These are phyloP conservation scores for Canavalia ensiformis DNA, from an alignment of 306 rosid genomes.

Conservation along the genomic window DNA sequence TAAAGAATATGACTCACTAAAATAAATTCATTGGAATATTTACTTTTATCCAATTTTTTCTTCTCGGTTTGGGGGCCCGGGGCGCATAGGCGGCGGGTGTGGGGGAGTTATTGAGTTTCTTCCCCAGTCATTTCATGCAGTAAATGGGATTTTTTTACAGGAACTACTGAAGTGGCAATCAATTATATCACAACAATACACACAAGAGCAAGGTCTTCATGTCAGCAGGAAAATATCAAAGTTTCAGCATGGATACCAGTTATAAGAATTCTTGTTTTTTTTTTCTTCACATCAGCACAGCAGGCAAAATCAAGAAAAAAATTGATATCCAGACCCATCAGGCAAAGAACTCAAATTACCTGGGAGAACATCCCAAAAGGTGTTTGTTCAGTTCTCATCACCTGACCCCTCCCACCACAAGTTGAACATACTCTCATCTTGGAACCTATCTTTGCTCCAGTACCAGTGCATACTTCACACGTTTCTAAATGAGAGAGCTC, in stretches of 20 bases:
- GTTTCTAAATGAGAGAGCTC: slow-evolving; percentile 96
- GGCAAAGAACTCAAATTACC: slow-evolving; percentile 60
- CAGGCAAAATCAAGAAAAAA: slow-evolving; percentile 36
- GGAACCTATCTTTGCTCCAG: slow-evolving; percentile 87
- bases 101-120: no score
- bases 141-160: not conserved
- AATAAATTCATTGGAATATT: not conserved
- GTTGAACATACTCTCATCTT: slow-evolving; percentile 93
- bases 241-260: not conserved
- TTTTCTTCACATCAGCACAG: slow-evolving; percentile 30
- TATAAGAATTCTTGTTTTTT: not conserved
- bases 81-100: no score
- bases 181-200: slow-evolving; percentile 36
- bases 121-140: slow-evolving; percentile 28
- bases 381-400: slow-evolving; percentile 99
- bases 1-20: slow-evolving; percentile 10
- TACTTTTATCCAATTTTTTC: slow-evolving; percentile 15
- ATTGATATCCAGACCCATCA: slow-evolving; percentile 16
- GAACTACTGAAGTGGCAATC: slow-evolving; percentile 21
- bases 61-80: no score
- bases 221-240: slow-evolving; percentile 19
- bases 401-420: slow-evolving; percentile 99
- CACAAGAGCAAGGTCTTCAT: slow-evolving; percentile 14
- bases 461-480: slow-evolving; percentile 88
- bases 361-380: slow-evolving; percentile 99